phyloP scores from a whole-genome alignment of 305 asterid species.

The Rubia occidens region DNA sequence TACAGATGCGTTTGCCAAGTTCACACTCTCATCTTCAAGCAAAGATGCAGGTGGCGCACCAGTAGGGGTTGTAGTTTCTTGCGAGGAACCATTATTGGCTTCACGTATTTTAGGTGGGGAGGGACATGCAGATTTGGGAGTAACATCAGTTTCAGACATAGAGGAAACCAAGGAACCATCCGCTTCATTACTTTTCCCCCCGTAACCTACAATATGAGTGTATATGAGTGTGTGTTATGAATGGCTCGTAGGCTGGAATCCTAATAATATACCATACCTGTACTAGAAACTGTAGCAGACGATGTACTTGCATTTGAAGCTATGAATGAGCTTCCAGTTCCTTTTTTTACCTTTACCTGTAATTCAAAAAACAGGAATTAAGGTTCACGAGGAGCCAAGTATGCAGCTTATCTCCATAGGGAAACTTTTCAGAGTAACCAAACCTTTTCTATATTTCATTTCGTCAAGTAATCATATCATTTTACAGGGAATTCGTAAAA shows the following conservation, averaged over 20 bases:
- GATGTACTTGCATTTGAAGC: conserved; percentile 37
- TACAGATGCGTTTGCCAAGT: conserved; percentile 21
- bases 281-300: conserved; percentile 30
- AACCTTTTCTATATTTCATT: no score
- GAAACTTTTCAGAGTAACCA: no score
- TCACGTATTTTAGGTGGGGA: conserved; percentile 32
- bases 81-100: conserved; percentile 16
- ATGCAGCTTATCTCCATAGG: no score
- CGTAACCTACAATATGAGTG: conserved; percentile 41
- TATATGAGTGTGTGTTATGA: neutral
- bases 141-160: conserved; percentile 31
- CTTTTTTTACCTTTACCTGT: conserved; percentile 74
- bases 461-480: no score
- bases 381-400: neutral
- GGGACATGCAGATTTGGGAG: conserved; percentile 24
- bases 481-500: conserved; percentile 1
- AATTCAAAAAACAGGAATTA: conserved; percentile 6
- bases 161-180: conserved; percentile 36
- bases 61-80: conserved; percentile 18
- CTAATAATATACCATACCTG: conserved; percentile 30
- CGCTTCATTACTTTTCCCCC: conserved; percentile 36
- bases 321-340: conserved; percentile 41
- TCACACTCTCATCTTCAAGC: conserved; percentile 22
- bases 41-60: conserved; percentile 19
- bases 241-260: neutral